These are phyloP conservation scores for Penicillium sclerotiorum DNA, from an alignment of 2,329 filamentous ascomycete species.

Conservation along the genomic window DNA sequence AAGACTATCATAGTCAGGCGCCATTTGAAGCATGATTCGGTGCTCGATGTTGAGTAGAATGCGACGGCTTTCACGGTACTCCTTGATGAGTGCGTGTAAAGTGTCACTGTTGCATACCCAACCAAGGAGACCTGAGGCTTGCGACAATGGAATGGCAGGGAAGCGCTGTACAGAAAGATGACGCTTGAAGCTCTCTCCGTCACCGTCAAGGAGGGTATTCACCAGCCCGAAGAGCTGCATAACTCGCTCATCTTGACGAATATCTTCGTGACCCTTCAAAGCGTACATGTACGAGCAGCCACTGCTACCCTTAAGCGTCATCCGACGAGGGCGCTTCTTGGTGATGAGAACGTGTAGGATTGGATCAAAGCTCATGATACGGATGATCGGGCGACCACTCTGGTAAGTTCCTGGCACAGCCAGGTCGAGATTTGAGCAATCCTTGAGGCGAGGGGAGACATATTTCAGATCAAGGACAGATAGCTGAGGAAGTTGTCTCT, in stretches of 20 bases:
- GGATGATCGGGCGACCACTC: conserved; percentile 76
- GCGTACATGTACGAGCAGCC: conserved; percentile 84
- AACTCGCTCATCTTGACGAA: conserved; percentile 96
- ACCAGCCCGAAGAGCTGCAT: conserved; percentile 99
- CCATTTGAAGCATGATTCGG: conserved; percentile 99
- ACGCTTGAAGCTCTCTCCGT: conserved; percentile 94
- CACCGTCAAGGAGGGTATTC: conserved; percentile 91
- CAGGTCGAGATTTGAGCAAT: conserved; percentile 81
- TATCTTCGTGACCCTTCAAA: conserved; percentile 99
- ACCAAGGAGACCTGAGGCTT: conserved; percentile 90
- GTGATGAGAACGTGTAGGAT: conserved; percentile 92
- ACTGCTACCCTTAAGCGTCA: conserved; percentile 86
- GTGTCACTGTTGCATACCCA: conserved; percentile 99
- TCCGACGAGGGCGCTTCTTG: conserved; percentile 91
- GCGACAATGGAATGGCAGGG: conserved; percentile 93
- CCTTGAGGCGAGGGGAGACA: conserved; percentile 90
- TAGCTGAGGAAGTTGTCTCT: conserved; percentile 87
- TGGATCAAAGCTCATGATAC: conserved; percentile 86
- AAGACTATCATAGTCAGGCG: conserved; percentile 96
- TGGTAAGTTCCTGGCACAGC: conserved; percentile 95
- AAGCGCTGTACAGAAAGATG: conserved; percentile 96
- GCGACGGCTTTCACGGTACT: conserved; percentile 95
- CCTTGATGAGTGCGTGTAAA: conserved; percentile 90
- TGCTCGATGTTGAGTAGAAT: conserved; percentile 99
- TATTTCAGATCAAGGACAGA: conserved; percentile 93